phyloP scores from a whole-genome alignment of 2,329 filamentous ascomycete genomes.

The Zymoseptoria passerinii region DNA sequence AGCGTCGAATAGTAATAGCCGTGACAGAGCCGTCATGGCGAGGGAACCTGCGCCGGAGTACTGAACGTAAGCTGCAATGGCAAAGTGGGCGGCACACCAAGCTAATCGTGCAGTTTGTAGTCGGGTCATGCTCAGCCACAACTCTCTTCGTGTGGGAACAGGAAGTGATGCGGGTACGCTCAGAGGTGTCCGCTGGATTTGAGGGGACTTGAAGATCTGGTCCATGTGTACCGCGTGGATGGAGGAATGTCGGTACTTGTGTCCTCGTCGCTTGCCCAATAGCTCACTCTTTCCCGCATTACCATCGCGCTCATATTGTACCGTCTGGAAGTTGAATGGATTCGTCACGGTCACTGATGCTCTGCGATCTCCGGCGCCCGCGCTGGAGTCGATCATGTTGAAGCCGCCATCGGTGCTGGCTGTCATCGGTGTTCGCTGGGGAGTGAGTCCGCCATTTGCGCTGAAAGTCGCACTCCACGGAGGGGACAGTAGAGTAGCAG shows the following conservation, averaged over 20 bases:
- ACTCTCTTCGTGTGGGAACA: slow-evolving; percentile 81
- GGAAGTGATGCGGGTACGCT: slow-evolving; percentile 86
- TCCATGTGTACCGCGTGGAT: slow-evolving; percentile 77
- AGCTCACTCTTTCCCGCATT: slow-evolving; percentile 62
- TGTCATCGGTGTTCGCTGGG: slow-evolving; percentile 27
- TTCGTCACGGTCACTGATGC: slow-evolving; percentile 38
- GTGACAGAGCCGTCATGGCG: slow-evolving; percentile 84
- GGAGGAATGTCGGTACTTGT: slow-evolving; percentile 96
- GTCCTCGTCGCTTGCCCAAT: slow-evolving; percentile 82
- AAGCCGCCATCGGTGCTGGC: slow-evolving; percentile 25
- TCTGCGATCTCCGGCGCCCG: slow-evolving; percentile 1
- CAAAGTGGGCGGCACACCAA: slow-evolving; percentile 85
- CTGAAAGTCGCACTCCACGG: slow-evolving; percentile 22
- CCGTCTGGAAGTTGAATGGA: slow-evolving; percentile 91
- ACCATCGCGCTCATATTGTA: slow-evolving; percentile 31
- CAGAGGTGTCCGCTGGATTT: slow-evolving; percentile 75
- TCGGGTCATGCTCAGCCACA: slow-evolving; percentile 78
- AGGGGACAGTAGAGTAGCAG: slow-evolving; percentile 23
- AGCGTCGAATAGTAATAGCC: slow-evolving; percentile 91
- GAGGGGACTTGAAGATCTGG: slow-evolving; percentile 83
- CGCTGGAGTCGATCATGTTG: slow-evolving; percentile 17
- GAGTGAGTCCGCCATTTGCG: slow-evolving; percentile 16
- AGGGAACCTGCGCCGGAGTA: slow-evolving; percentile 79
- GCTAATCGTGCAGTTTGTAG: slow-evolving; percentile 75
- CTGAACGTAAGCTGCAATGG: slow-evolving; percentile 75